Conservation (phyloP, 106 monocot genomes). For the Dendrobium nobile region DNA sequence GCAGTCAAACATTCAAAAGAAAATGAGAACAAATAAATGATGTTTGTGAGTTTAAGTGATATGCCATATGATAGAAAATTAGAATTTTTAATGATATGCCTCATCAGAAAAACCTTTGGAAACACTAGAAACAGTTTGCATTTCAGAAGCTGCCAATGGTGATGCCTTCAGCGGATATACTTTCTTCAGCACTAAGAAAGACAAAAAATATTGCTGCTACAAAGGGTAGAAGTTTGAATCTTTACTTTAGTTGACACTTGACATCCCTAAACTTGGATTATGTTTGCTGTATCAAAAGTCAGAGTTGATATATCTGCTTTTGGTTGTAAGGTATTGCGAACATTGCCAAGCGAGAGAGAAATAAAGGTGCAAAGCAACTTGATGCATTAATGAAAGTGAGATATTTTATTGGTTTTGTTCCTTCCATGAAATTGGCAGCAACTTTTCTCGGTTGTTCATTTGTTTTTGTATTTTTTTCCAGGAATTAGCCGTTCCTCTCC, state of each 20-base stretch:
- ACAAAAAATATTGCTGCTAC: constrained; percentile 75
- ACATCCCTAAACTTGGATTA: not conserved
- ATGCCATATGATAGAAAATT: not conserved
- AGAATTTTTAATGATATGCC: not conserved
- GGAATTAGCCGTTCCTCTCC: constrained; percentile 93
- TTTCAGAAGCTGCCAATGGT: constrained; percentile 99
- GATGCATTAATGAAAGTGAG: constrained; percentile 98
- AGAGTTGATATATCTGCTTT: not conserved
- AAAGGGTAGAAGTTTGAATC: constrained; percentile 51
- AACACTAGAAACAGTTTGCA: constrained; percentile 47
- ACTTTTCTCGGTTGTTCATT: not conserved
- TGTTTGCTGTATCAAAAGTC: not conserved
- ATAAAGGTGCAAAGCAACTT: constrained; percentile 92
- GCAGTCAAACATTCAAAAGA: not conserved
- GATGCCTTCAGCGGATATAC: constrained; percentile 84
- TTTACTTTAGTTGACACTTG: not conserved
- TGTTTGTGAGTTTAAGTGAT: not conserved
- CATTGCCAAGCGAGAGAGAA: constrained; percentile 86
- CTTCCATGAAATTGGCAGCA: not conserved
- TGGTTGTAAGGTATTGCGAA: constrained; percentile 65
- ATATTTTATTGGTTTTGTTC: constrained; percentile 3
- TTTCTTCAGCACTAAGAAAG: constrained; percentile 88
- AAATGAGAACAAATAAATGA: not conserved
- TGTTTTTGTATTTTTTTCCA: constrained; percentile 18
- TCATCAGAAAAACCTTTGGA: constrained; percentile 32